phyloP scores from a whole-genome alignment of 805 yeast species.

The Candida ascalaphidarum region DNA sequence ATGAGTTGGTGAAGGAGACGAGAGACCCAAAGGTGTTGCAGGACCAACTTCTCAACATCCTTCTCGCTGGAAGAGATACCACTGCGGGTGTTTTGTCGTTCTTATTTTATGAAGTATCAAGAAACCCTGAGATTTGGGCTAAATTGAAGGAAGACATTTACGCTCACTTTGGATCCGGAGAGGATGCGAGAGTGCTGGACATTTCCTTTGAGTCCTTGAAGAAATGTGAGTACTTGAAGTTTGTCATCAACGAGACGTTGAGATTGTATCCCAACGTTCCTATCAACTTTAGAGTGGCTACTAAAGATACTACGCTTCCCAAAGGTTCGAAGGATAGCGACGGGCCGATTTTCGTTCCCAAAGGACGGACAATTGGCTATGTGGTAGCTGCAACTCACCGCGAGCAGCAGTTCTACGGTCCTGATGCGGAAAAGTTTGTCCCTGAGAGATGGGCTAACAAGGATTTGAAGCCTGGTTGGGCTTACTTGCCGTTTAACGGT shows the following conservation, averaged over 20 bases:
- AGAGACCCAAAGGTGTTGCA: constrained; percentile 5
- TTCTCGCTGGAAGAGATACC: constrained; percentile 27
- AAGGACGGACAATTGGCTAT: constrained; percentile 8
- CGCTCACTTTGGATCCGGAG: constrained; percentile 16
- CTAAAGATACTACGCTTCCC: constrained; percentile 23
- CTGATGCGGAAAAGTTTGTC: constrained; percentile 7
- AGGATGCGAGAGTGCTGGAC: constrained; percentile 10
- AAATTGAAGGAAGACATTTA: constrained; percentile 19
- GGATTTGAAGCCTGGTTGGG: constrained; percentile 13
- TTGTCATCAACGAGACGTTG: constrained; percentile 20
- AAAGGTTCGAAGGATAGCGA: constrained; percentile 20
- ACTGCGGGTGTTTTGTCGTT: constrained; percentile 25
- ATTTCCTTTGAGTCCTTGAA: constrained; percentile 26
- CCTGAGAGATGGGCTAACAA: constrained; percentile 13
- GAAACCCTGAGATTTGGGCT: constrained; percentile 19
- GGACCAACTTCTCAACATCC: constrained; percentile 7
- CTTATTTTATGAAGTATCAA: constrained; percentile 20
- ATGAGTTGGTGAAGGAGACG: constrained; percentile 5
- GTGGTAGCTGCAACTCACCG: constrained; percentile 6
- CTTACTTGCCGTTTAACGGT: constrained; percentile 13
- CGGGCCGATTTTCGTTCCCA: constrained; percentile 7
- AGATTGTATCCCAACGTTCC: constrained; percentile 29
- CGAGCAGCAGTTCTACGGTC: constrained; percentile 5
- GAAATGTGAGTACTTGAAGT: constrained; percentile 23
- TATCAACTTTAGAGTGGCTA: constrained; percentile 21